phyloP scores from a whole-genome alignment of 805 yeast genomes.

The Yamadazyma sp. region DNA sequence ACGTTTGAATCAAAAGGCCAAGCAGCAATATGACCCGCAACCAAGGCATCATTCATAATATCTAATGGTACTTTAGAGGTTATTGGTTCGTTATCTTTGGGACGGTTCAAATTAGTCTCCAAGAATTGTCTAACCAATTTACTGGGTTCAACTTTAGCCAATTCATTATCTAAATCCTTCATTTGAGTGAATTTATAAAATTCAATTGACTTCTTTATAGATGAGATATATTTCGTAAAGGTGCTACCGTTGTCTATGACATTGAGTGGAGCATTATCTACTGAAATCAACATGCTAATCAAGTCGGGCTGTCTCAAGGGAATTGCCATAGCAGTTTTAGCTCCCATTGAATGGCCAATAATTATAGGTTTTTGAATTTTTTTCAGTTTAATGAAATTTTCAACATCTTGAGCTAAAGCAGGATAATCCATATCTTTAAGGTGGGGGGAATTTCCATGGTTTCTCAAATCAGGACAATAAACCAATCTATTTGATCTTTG shows the following conservation, averaged over 20 bases:
- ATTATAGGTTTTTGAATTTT: constrained; percentile 51
- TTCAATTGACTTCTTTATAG: constrained; percentile 56
- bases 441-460: constrained; percentile 93
- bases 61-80: constrained; percentile 68
- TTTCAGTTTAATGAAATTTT: constrained; percentile 47
- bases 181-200: constrained; percentile 43
- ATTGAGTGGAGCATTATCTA: constrained; percentile 88
- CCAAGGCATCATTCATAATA: constrained; percentile 61
- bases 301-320: constrained; percentile 65
- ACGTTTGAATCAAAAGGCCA: constrained; percentile 68
- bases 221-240: constrained; percentile 66
- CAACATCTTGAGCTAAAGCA: constrained; percentile 83
- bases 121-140: constrained; percentile 71
- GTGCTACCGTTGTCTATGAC: constrained; percentile 46
- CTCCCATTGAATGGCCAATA: constrained; percentile 90
- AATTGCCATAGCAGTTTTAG: constrained; percentile 87
- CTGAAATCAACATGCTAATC: constrained; percentile 63
- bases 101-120: constrained; percentile 60
- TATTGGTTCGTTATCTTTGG: constrained; percentile 36
- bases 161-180: constrained; percentile 64
- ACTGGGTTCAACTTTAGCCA: constrained; percentile 61
- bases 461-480: constrained; percentile 74
- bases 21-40: constrained; percentile 62
- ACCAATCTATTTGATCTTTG: constrained; percentile 51
- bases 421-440: constrained; percentile 69